phyloP scores from a whole-genome alignment of 225 moss, liverwort and hornwort genomes.

The Thuidium tamariscinum region DNA sequence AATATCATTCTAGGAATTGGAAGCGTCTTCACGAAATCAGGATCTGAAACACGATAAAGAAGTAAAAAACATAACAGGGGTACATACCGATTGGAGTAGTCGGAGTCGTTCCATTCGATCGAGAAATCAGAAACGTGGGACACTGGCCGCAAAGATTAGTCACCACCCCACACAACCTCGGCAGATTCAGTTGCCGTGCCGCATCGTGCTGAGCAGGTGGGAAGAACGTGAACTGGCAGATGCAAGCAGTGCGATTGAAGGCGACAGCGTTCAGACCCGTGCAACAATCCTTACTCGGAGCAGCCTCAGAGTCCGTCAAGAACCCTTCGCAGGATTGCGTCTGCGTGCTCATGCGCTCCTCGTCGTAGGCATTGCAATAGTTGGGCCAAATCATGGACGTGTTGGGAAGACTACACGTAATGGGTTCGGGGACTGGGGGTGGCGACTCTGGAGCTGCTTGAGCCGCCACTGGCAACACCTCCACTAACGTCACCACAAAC shows the following conservation, averaged over 20 bases:
- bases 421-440: neutral
- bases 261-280: conserved; percentile 12
- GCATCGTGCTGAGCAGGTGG: conserved; percentile 7
- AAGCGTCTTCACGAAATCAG: neutral
- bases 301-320: neutral
- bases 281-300: conserved; percentile 13
- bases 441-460: neutral
- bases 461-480: neutral
- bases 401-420: conserved; percentile 14
- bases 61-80: neutral
- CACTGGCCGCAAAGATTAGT: conserved; percentile 24
- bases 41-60: neutral
- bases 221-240: conserved; percentile 32
- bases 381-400: conserved; percentile 16
- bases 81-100: neutral
- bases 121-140: conserved; percentile 14
- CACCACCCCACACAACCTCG: conserved; percentile 10
- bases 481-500: neutral
- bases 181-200: conserved; percentile 19
- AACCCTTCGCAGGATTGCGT: conserved; percentile 12
- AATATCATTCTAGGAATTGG: neutral
- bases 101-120: neutral
- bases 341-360: neutral
- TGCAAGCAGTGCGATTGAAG: conserved; percentile 16
- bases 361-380: conserved; percentile 23